Evolutionary conservation across 805 yeast species (phyloP).

Genomic region (Saturnispora besseyi): DNA sequence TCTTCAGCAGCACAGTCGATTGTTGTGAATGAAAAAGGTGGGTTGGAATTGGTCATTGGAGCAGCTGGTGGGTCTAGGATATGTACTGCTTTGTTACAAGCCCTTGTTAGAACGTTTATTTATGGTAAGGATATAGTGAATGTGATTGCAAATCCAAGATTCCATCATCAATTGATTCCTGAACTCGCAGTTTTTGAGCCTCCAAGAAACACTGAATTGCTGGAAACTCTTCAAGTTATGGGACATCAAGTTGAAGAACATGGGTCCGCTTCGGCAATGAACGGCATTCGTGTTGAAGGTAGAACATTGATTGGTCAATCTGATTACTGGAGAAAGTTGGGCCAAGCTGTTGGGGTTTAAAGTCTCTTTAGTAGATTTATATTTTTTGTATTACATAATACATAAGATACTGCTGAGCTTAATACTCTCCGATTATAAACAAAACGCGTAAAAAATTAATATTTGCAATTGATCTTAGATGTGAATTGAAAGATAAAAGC

Average conservation of each 20-base stretch:
- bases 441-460: background rate
- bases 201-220: constrained; percentile 34
- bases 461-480: background rate
- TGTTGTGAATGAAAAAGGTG: constrained; percentile 35
- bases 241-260: constrained; percentile 43
- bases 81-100: constrained; percentile 73
- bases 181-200: constrained; percentile 54
- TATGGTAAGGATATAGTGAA: constrained; percentile 52
- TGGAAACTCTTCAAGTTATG: constrained; percentile 28
- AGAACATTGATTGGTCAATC: constrained; percentile 62
- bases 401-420: background rate
- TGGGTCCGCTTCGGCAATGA: constrained; percentile 47
- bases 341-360: constrained; percentile 59
- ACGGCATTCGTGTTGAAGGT: constrained; percentile 36
- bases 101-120: constrained; percentile 57
- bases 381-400: background rate
- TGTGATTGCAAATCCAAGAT: constrained; percentile 67
- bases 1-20: constrained; percentile 79
- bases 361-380: background rate
- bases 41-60: constrained; percentile 65
- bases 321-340: constrained; percentile 86
- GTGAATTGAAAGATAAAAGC: background rate
- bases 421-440: background rate
- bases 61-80: constrained; percentile 94
- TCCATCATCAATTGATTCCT: constrained; percentile 88